phyloP scores from a whole-genome alignment of 306 rosid genomes.

The Leucaena leucocephala region DNA sequence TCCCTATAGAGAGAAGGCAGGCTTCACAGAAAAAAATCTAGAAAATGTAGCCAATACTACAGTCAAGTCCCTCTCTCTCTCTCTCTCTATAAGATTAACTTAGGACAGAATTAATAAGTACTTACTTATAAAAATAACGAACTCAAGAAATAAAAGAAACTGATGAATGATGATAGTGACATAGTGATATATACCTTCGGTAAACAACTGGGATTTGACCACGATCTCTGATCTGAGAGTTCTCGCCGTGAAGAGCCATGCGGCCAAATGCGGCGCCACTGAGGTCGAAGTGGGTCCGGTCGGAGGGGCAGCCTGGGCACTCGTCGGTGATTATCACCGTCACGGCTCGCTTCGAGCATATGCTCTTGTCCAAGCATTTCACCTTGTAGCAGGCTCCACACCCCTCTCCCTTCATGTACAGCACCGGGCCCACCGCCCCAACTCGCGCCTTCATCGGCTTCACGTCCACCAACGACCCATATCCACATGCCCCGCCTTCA shows the following conservation, averaged over 20 bases:
- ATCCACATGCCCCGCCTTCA: conserved; percentile 96
- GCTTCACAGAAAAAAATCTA: background rate
- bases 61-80: background rate
- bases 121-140: too few relatives aligned
- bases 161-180: too few relatives aligned
- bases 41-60: conserved; percentile 1
- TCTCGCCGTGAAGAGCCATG: conserved; percentile 74
- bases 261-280: conserved; percentile 95
- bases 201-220: conserved; percentile 76
- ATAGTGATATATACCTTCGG: conserved; percentile 56
- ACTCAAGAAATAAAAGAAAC: too few relatives aligned
- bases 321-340: conserved; percentile 88
- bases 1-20: conserved; percentile 18
- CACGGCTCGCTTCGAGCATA: conserved; percentile 82
- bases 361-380: conserved; percentile 65
- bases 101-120: too few relatives aligned
- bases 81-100: too few relatives aligned
- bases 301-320: conserved; percentile 82
- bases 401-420: conserved; percentile 86
- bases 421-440: conserved; percentile 77
- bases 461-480: conserved; percentile 85
- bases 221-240: conserved; percentile 67
- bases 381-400: conserved; percentile 95
- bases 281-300: conserved; percentile 79
- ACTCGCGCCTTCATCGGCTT: conserved; percentile 84